Base-by-base conservation (phyloP, 1,284 basidiomycete species). In the Ganoderma sp. region DNA sequence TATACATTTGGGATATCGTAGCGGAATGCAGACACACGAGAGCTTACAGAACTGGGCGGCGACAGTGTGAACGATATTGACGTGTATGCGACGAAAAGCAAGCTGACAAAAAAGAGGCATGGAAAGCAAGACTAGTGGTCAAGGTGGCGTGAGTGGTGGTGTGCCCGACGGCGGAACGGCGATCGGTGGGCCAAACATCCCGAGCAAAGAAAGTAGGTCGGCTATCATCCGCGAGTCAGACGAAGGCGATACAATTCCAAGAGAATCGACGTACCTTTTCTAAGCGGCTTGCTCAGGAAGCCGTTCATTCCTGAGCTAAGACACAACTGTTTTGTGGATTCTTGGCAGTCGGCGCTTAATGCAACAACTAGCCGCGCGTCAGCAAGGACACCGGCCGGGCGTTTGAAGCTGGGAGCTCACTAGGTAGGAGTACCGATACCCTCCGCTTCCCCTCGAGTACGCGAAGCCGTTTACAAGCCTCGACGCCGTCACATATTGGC, bases 401-500 rank as follows among this genome's bases (percentile, higher is more conserved):
- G 7, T 56, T 5, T 57, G 12, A 39, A 65, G n/a, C 67, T 65
- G 67, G 39, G 7, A 79, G 41, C 84, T 68, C 77, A 90, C 90
- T 88, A 4, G 89, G 89, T 17, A 92, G 77, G 17, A 81, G 73
- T 9, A 83, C 74, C 1, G 82, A 73, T 10, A 81, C 78, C 72
- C 87, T 87, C 22, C 84, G 83, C 73, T 85, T 85, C 66, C 78
- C 83, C 74, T 92, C 90, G n/a, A 89, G 73, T 19, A 84, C 71
- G 59, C 90, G 83, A 25, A 92, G 66, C 45, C 87, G 84, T 75
- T 90, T 90, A 48, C 88, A 84, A 6, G 90, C 90, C 73, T 91
- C 89, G 7, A 92, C 89, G 14, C 90, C 90, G 72, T 92, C 90
- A 71, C 89, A 90, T 65, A 92, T 82, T 2, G 90, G 90, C 90